Conservation (phyloP, 139 green algal genomes). For the Chlamydomonas schloesseri region DNA sequence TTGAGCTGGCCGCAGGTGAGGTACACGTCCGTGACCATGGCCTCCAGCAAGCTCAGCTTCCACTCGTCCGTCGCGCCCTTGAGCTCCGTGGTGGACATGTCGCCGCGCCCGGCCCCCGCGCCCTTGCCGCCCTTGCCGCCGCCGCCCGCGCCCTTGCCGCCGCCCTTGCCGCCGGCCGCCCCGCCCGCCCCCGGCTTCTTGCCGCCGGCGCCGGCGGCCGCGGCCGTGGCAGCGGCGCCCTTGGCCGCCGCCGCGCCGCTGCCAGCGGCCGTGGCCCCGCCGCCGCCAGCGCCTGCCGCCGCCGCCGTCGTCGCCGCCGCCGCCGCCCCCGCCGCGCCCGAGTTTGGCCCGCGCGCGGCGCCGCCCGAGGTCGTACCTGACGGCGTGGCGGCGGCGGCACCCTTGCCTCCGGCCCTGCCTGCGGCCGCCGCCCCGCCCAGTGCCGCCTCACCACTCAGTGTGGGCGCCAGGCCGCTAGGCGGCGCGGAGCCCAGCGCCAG, state of each 20-base stretch:
- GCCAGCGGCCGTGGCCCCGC: too few relatives aligned
- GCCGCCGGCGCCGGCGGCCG: not conserved
- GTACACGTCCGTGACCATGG: slow-evolving; percentile 50
- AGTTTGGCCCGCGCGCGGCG: too few relatives aligned
- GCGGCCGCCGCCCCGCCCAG: too few relatives aligned
- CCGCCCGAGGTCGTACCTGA: too few relatives aligned
- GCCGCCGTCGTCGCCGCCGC: too few relatives aligned
- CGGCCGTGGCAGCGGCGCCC: not conserved
- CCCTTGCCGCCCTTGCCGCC: not conserved
- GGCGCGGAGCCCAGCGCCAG: too few relatives aligned
- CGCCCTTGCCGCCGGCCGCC: too few relatives aligned
- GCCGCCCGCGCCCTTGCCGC: not conserved
- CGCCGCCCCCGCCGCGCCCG: too few relatives aligned
- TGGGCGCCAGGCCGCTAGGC: too few relatives aligned
- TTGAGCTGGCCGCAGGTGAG: slow-evolving; percentile 50
- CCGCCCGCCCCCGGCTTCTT: not conserved
- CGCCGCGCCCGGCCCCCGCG: not conserved
- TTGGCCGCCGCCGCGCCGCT: not conserved
- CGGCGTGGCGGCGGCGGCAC: too few relatives aligned
- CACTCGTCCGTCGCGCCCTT: slow-evolving; percentile 52
- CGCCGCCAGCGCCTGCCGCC: too few relatives aligned
- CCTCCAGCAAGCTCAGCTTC: slow-evolving; percentile 56
- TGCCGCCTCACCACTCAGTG: too few relatives aligned
- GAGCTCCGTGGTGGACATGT: not conserved
- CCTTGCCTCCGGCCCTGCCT: not conserved